Evolutionary conservation across 2,329 filamentous ascomycete species (phyloP).

Genomic region (Pestalotiopsis sp.): DNA sequence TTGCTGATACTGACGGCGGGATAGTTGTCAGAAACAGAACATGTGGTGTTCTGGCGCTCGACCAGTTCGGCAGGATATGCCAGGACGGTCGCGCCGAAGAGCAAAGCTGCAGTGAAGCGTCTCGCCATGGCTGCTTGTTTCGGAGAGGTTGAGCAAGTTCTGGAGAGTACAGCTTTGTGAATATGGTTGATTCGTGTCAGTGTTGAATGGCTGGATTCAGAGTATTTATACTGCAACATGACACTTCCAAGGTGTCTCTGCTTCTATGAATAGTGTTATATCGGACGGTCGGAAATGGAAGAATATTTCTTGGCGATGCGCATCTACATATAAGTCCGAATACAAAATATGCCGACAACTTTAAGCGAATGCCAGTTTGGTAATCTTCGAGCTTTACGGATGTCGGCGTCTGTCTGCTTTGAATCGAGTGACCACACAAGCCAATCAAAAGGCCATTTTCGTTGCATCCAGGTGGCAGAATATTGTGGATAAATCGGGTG

Average conservation of each 20-base stretch:
- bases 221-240: neutral
- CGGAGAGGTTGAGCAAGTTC: neutral
- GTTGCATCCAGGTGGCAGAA: neutral
- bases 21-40: slow-evolving; percentile 36
- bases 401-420: neutral
- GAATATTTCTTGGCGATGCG: neutral
- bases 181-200: too few relatives aligned
- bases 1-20: slow-evolving; percentile 38
- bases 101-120: slow-evolving; percentile 25
- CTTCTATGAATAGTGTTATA: neutral
- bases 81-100: slow-evolving; percentile 34
- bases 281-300: neutral
- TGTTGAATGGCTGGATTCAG: neutral
- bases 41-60: slow-evolving; percentile 37
- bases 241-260: neutral
- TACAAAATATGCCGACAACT: neutral
- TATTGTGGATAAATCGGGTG: neutral
- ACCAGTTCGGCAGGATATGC: slow-evolving; percentile 38
- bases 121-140: slow-evolving; percentile 23
- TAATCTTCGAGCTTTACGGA: neutral
- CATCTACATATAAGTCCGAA: neutral
- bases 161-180: neutral
- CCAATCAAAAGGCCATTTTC: neutral
- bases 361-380: neutral
- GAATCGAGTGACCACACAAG: neutral